Evolutionary conservation across 2,329 filamentous ascomycete species (phyloP).

Genomic region (Talaromyces sp.): DNA sequence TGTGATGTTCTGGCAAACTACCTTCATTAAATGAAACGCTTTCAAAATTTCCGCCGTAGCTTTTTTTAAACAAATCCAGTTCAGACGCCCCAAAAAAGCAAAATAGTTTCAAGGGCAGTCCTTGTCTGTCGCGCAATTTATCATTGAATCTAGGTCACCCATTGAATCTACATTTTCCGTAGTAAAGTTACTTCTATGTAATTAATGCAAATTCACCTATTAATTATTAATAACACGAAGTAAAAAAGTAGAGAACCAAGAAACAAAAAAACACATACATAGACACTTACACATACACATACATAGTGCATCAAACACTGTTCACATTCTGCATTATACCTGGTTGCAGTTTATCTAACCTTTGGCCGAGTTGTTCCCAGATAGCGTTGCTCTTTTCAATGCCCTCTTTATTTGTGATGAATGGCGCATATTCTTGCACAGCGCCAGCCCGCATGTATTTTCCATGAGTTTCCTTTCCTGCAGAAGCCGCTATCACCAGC

Average conservation of each 20-base stretch:
- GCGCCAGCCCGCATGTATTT: constrained; percentile 1
- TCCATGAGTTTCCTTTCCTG: not conserved
- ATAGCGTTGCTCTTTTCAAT: not conserved
- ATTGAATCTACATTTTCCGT: not conserved
- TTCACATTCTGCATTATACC: not conserved
- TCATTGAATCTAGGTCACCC: not conserved
- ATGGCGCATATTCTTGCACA: not conserved
- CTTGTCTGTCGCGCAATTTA: not conserved
- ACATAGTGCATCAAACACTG: not conserved
- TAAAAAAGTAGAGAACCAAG: not conserved
- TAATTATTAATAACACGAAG: not conserved
- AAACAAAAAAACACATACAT: too few species aligned
- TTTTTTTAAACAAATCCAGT: not conserved
- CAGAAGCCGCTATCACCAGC: not conserved
- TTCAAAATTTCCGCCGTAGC: not conserved
- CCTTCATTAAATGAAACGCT: not conserved
- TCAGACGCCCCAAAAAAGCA: too few species aligned
- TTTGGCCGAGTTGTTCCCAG: not conserved
- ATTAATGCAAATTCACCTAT: not conserved
- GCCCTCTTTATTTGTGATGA: not conserved
- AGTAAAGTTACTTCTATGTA: not conserved
- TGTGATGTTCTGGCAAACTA: not conserved
- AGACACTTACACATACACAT: too few species aligned
- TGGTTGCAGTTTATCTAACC: not conserved
- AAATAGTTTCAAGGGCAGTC: too few species aligned